A percentile compares a stretch with the other conserved stretches of the same genome.
Conservation (phyloP, 1,284 basidiomycete species). For the Papiliotrema fonsecae region DNA sequence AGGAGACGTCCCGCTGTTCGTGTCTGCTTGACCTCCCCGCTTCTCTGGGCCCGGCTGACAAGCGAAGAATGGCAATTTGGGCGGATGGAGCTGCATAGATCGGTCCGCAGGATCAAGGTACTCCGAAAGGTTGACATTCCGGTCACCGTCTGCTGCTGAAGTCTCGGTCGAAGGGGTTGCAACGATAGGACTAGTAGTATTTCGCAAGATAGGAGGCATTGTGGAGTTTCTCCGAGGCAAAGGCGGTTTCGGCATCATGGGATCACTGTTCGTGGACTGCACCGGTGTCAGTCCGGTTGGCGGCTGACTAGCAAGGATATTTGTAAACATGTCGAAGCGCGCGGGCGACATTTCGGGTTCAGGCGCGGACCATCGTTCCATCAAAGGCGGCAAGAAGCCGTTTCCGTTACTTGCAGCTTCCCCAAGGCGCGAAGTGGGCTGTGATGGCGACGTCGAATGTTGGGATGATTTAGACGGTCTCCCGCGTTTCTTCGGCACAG, state of each 20-base stretch:
- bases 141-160: neutral
- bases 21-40: neutral
- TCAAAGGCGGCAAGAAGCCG: too few species aligned
- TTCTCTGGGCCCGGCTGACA: neutral
- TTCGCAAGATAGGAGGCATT: neutral
- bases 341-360: too few species aligned
- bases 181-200: neutral
- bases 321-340: too few species aligned
- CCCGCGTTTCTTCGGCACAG: neutral
- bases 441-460: neutral
- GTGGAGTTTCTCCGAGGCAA: too few species aligned
- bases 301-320: too few species aligned
- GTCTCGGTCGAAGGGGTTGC: neutral
- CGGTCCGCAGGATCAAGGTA: conserved; percentile 4
- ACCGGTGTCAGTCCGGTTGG: too few species aligned
- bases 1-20: too few species aligned
- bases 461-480: neutral
- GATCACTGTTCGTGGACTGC: too few species aligned
- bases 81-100: neutral
- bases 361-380: too few species aligned
- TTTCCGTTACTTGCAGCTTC: too few species aligned
- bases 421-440: too few species aligned
- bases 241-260: too few species aligned
- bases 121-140: conserved; percentile 2
- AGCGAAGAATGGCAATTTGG: conserved; percentile 2